Percentiles rank a stretch among this genome's conserved stretches.
Evolutionary conservation across 805 yeast species (phyloP).

Genomic region (Pichia membranifaciens): DNA sequence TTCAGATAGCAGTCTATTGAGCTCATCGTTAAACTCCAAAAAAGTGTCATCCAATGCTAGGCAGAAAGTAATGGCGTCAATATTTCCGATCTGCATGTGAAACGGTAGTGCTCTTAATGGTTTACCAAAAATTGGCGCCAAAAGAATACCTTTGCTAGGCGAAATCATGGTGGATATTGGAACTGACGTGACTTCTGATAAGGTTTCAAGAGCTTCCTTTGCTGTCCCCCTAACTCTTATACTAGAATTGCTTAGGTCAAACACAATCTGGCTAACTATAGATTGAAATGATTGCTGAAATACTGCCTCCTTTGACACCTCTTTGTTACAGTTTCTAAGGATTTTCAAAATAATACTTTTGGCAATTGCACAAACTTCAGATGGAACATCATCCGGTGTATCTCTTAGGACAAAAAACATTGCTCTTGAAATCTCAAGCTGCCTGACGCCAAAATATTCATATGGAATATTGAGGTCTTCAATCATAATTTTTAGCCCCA

Average conservation of each 20-base stretch:
- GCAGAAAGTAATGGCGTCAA: slow-evolving; percentile 94
- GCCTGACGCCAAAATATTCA: slow-evolving; percentile 69
- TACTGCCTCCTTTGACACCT: slow-evolving; percentile 55
- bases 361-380: slow-evolving; percentile 68
- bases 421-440: slow-evolving; percentile 79
- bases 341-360: slow-evolving; percentile 58
- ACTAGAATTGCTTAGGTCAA: slow-evolving; percentile 87
- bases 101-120: slow-evolving; percentile 96
- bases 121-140: slow-evolving; percentile 94
- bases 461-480: slow-evolving; percentile 63
- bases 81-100: slow-evolving; percentile 97
- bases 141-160: slow-evolving; percentile 73
- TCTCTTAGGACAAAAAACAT: slow-evolving; percentile 87
- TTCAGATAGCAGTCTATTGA: slow-evolving; percentile 77
- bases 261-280: slow-evolving; percentile 81
- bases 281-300: slow-evolving; percentile 71
- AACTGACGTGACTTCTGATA: slow-evolving; percentile 65
- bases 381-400: slow-evolving; percentile 82
- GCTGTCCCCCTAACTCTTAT: slow-evolving; percentile 77
- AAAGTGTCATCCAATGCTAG: slow-evolving; percentile 75
- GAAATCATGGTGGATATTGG: slow-evolving; percentile 71
- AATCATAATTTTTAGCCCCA: slow-evolving; percentile 72
- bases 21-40: slow-evolving; percentile 80
- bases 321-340: slow-evolving; percentile 59
- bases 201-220: slow-evolving; percentile 57